Conservation (phyloP, 805 yeast species). For the Peterozyma toletana region DNA sequence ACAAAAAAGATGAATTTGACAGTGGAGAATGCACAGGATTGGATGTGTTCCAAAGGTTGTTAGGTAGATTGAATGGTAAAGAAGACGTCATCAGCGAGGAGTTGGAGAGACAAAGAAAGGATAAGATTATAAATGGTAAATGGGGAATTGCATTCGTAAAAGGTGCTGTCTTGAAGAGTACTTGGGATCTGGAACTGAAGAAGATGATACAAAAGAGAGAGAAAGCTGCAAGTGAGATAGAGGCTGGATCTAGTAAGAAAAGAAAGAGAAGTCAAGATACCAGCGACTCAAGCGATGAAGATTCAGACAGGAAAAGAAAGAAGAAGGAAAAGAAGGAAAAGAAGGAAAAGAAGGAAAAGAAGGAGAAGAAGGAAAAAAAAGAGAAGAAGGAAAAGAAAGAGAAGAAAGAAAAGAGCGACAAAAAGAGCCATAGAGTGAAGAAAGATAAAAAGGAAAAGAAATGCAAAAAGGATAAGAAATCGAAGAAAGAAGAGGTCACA, state of each 20-base stretch:
- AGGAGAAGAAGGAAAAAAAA: constrained; percentile 10
- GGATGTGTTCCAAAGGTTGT: constrained; percentile 85
- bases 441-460: constrained; percentile 19
- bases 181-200: constrained; percentile 63
- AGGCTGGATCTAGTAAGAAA: constrained; percentile 13
- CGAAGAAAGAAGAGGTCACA: constrained; percentile 22
- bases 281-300: constrained; percentile 16
- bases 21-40: constrained; percentile 84
- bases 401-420: constrained; percentile 15
- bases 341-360: constrained; percentile 13
- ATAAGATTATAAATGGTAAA: constrained; percentile 70
- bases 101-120: constrained; percentile 60
- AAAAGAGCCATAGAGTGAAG: constrained; percentile 15
- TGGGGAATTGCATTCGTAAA: constrained; percentile 85
- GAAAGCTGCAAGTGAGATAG: constrained; percentile 10
- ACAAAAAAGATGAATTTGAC: constrained; percentile 59
- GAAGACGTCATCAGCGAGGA: constrained; percentile 60
- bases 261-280: constrained; percentile 12
- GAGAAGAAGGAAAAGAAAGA: constrained; percentile 17
- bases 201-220: constrained; percentile 20
- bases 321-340: constrained; percentile 14
- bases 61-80: constrained; percentile 86
- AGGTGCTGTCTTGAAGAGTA: constrained; percentile 78
- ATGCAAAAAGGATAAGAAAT: constrained; percentile 19
- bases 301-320: constrained; percentile 15